Evolutionary conservation across 108 stramenopile genomes (phyloP).

Genomic region (Parmales sp.): DNA sequence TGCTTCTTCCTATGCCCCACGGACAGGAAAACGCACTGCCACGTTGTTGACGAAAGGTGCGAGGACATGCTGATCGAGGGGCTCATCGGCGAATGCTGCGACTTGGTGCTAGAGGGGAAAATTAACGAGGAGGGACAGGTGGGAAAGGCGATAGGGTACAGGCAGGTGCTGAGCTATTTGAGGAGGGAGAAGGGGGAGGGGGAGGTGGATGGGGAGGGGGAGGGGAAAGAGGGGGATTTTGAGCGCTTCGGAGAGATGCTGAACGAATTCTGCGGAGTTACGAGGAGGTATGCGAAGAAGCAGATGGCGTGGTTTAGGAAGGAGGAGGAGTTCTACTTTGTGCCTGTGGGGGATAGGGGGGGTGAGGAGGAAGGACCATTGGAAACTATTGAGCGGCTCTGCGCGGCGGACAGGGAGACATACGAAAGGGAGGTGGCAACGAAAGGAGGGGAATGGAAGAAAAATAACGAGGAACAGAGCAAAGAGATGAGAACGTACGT

Average conservation of each 20-base stretch:
- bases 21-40: conserved; percentile 73
- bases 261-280: conserved; percentile 71
- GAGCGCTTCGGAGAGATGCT: conserved; percentile 55
- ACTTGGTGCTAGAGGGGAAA: conserved; percentile 44
- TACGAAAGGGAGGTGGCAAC: background rate
- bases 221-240: conserved; percentile 31
- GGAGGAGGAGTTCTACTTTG: conserved; percentile 61
- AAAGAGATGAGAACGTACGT: background rate
- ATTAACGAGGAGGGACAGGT: conserved; percentile 64
- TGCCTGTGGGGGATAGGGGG: conserved; percentile 38
- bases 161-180: conserved; percentile 84
- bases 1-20: conserved; percentile 87
- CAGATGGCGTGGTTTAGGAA: conserved; percentile 93
- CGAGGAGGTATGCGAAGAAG: conserved; percentile 79
- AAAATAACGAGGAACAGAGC: background rate
- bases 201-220: background rate
- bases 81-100: conserved; percentile 63
- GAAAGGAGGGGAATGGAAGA: background rate
- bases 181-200: conserved; percentile 15
- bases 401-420: background rate
- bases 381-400: background rate
- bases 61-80: conserved; percentile 79
- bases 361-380: background rate
- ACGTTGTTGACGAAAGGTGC: conserved; percentile 75
- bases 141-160: conserved; percentile 84